These are phyloP conservation scores for Penicillium mononematosum DNA, from an alignment of 495 filamentous ascomycete genomes.

Conservation along the genomic window DNA sequence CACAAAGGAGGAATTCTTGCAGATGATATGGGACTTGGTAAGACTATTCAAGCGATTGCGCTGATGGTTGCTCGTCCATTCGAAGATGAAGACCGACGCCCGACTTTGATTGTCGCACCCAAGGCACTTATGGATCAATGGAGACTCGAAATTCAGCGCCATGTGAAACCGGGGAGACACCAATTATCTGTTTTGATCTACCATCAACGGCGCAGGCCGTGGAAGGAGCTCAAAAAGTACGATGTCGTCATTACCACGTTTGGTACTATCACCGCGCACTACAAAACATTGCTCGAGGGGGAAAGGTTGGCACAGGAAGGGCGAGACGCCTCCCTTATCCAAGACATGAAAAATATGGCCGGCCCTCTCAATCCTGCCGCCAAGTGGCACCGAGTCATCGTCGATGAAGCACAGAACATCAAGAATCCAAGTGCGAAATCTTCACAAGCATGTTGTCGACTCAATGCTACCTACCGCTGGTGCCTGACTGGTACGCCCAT, in stretches of 20 bases:
- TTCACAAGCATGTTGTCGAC: constrained; percentile 57
- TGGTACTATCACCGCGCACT: constrained; percentile 70
- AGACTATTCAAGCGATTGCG: constrained; percentile 86
- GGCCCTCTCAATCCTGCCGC: constrained; percentile 63
- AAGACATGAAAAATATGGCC: constrained; percentile 34
- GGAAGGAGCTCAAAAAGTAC: constrained; percentile 60
- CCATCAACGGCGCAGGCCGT: constrained; percentile 59
- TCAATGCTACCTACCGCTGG: constrained; percentile 68
- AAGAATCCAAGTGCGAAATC: constrained; percentile 77
- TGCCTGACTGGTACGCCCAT: constrained; percentile 94
- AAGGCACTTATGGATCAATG: constrained; percentile 88
- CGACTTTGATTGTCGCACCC: constrained; percentile 84
- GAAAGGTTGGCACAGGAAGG: constrained; percentile 42
- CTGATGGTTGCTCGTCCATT: constrained; percentile 75
- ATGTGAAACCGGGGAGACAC: constrained; percentile 59
- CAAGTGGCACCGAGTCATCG: constrained; percentile 79
- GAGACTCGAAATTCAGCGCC: constrained; percentile 77
- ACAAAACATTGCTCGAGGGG: constrained; percentile 50
- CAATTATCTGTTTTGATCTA: constrained; percentile 64
- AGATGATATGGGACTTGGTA: constrained; percentile 95
- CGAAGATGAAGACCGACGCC: constrained; percentile 61
- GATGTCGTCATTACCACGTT: constrained; percentile 93
- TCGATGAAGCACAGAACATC: constrained; percentile 93
- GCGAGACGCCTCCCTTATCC: constrained; percentile 18
- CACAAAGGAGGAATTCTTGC: constrained; percentile 84